Evolutionary conservation across 768 basidiomycete species (phyloP), one percentile per base, ranked within the genome.

Genomic region (Termitomyces sp.): DNA sequence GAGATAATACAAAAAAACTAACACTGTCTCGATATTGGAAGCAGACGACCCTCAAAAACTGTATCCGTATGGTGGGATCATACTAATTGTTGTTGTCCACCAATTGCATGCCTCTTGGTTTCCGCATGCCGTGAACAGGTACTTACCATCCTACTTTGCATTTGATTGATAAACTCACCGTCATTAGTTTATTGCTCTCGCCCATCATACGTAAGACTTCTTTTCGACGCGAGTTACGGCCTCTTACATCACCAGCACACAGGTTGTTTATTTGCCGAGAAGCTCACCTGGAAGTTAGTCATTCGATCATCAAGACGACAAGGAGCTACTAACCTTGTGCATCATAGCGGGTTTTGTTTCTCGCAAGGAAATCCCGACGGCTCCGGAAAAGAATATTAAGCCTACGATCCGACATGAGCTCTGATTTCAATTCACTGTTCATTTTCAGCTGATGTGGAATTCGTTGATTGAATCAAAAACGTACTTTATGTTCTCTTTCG

Each of bases 161-260:
- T 25, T 9, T 25, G 17, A 43, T 8, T 0, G 3, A 32, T 32
- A 43, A 37, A 46, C 34, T 43, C 37, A 49, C 5, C 25, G 20
- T 45, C 11, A 14, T 42, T 59, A 74, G 71, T 73, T 81, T 5
- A 72, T 72, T 9, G 78, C 74, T 14, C 63, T 80, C 31, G 74
- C 74, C 15, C 79, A 79, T 56, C 79, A 81, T 61, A 78, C 77
- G 25, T 81, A 80, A 62, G 76, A 77, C 52, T 81, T 80, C 66
- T 75, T 77, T 72, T 67, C n/a, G 78, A 78, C 58, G 59, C 71
- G 4, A 71, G 68, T 57, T 78, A 78, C 54, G 62, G 67, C 25
- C 0, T 69, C 68, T 2, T 77, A 72, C 46, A 59, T 74, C 56
- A 71, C 62, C 46, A 71, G 61, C 31, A 70, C 31, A 70, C 71